Base-by-base conservation (phyloP, 192 early-diverging fungal species). In the Dispira simplex region DNA sequence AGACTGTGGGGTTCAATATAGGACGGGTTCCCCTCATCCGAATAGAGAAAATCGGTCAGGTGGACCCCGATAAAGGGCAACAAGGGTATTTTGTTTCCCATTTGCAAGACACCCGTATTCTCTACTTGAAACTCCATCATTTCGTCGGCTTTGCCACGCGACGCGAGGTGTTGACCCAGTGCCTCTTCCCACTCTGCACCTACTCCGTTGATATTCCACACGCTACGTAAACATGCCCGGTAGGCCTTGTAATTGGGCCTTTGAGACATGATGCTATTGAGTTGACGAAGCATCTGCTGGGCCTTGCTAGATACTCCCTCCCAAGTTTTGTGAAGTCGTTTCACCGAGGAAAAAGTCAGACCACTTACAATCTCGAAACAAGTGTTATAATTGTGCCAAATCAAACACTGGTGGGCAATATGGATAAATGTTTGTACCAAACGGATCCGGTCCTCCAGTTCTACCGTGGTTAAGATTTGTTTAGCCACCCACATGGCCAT, bases 51-150 rank as follows among this genome's bases (percentile, higher is more conserved):
- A 52, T 79, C 77, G 0, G 77, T 79, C 72, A 79, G 71, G 21
- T 79, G 77, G 62, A 79, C 74, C 8, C 72, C 77, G 20, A 79
- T 67, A 54, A 79, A 79, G 2, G 77, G 77, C 20, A 79, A 67
- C 21, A 79, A 53, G 5, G 77, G 64, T 21, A 71, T 71, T 46
- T 73, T 70, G 23, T 68, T 67, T 1, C 69, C 64, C 67, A 71
- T 70, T 8, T 62, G 59, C 44, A 62, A 45, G 13, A 62, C 44
- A 16, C 59, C 59, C n/a, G 59, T 46, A 3, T 39, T 32, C n/a
- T 62, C 59, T n/a, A 62, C 59, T 46, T 62, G 59, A 45, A 62
- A 62, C 20, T 62, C 59, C 23, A 62, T 62, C 39, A 62, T 20
- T 5, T 62, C 46, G 44, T 62, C 59, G 2, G 20, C 26, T 25